Percentiles rank a stretch among this genome's conserved stretches.
These are phyloP conservation scores for Linaria vulgaris DNA, from an alignment of 257 asterid species.

Conservation along the genomic window DNA sequence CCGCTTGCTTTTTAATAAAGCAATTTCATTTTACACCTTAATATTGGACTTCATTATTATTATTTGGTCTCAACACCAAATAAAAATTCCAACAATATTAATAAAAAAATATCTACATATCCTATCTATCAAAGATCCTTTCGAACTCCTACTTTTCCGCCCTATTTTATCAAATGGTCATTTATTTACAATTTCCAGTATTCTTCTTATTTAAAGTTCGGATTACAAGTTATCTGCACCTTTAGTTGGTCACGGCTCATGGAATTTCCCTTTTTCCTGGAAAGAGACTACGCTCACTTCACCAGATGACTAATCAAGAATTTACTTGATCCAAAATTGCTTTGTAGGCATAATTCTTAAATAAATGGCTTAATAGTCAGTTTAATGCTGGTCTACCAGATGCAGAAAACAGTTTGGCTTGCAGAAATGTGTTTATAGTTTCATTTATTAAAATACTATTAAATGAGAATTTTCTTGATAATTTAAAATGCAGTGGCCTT, in stretches of 20 bases:
- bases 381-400: not conserved
- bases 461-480: not conserved
- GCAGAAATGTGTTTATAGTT: slow-evolving; percentile 1
- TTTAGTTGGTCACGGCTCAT: slow-evolving; percentile 12
- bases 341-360: not conserved
- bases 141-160: not conserved
- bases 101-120: slow-evolving; percentile 3
- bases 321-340: slow-evolving; percentile 2
- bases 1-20: no score
- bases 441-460: not conserved
- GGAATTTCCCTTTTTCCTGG: not conserved
- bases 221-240: not conserved
- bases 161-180: not conserved
- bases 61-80: no score
- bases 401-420: not conserved
- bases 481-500: not conserved
- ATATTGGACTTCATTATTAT: no score
- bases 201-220: not conserved
- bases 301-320: not conserved
- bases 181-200: not conserved
- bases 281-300: not conserved
- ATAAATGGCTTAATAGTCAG: not conserved
- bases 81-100: no score
- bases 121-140: not conserved
- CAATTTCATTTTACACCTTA: no score